Evolutionary conservation across 1,284 basidiomycete species (phyloP).

Genomic region (Pulveroboletus sp.): DNA sequence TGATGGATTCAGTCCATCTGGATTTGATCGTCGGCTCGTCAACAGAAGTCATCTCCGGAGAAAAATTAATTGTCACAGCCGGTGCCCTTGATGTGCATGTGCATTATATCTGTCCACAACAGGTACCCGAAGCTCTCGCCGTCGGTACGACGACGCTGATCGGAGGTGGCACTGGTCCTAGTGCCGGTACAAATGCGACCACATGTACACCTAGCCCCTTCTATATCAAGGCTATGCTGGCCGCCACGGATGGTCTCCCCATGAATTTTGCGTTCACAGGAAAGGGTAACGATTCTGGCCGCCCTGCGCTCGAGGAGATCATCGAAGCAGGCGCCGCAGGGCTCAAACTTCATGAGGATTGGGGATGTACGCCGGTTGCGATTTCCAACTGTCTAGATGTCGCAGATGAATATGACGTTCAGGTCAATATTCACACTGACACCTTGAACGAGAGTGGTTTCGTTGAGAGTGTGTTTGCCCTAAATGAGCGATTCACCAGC

Average conservation of each 20-base stretch:
- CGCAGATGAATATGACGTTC: constrained; percentile 93
- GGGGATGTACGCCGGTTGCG: constrained; percentile 89
- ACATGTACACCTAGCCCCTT: constrained; percentile 89
- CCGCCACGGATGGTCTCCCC: constrained; percentile 84
- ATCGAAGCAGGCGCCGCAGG: constrained; percentile 88
- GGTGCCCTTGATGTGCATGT: constrained; percentile 93
- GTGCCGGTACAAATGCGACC: constrained; percentile 89
- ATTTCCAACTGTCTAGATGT: constrained; percentile 83
- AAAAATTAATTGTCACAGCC: constrained; percentile 91
- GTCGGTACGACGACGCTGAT: constrained; percentile 85
- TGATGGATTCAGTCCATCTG: constrained; percentile 82
- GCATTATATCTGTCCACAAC: constrained; percentile 93
- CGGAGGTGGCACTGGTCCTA: constrained; percentile 93
- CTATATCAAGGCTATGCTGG: constrained; percentile 86
- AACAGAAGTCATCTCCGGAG: constrained; percentile 94
- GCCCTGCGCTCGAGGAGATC: constrained; percentile 76
- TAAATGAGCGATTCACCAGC: background rate
- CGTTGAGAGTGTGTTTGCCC: constrained; percentile 67
- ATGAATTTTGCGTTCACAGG: constrained; percentile 95
- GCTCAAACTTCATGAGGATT: constrained; percentile 97
- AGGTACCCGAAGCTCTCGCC: constrained; percentile 74
- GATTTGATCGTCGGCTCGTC: constrained; percentile 82
- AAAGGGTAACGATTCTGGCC: constrained; percentile 90
- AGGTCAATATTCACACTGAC: constrained; percentile 97
- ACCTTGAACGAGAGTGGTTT: constrained; percentile 95